phyloP scores from a whole-genome alignment of 805 yeast species.

The Wickerhamiella allomyrinae region DNA sequence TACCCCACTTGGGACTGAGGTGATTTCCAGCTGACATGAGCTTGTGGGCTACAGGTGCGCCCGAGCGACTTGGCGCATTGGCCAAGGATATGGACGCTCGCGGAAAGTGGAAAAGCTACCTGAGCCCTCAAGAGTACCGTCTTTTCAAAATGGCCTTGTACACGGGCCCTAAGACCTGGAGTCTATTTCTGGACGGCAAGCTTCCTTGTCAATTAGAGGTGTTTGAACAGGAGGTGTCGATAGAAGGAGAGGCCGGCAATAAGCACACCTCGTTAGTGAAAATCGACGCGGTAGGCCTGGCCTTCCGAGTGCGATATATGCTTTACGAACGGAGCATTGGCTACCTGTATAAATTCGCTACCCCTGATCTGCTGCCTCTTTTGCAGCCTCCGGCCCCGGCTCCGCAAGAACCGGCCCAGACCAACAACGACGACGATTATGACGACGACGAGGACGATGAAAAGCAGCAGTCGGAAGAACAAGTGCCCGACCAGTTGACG shows the following conservation, averaged over 20 bases:
- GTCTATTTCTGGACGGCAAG: slow-evolving; percentile 21
- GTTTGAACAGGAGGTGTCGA: slow-evolving; percentile 4
- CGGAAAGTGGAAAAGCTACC: slow-evolving; percentile 20
- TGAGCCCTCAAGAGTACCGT: slow-evolving; percentile 27
- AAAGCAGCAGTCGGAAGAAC: slow-evolving; percentile 8
- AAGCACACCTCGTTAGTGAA: slow-evolving; percentile 5
- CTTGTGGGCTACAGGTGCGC: slow-evolving; percentile 1
- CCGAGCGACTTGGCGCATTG: slow-evolving; percentile 10
- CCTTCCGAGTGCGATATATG: slow-evolving; percentile 30
- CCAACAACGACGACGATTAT: slow-evolving; percentile 29
- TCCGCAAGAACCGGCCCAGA: slow-evolving; percentile 10
- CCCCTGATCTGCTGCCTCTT: not conserved
- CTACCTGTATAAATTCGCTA: slow-evolving; percentile 3
- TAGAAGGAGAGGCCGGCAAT: slow-evolving; percentile 1
- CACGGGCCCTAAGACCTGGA: slow-evolving; percentile 23
- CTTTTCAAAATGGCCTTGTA: slow-evolving; percentile 23
- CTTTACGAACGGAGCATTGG: slow-evolving; percentile 22
- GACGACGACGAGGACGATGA: slow-evolving; percentile 24
- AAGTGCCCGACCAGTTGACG: slow-evolving; percentile 9
- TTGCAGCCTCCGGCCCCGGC: not conserved
- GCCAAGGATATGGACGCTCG: slow-evolving; percentile 11
- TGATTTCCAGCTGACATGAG: slow-evolving; percentile 2
- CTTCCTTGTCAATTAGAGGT: slow-evolving; percentile 18
- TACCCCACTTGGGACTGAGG: too few relatives aligned
- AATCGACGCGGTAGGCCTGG: slow-evolving; percentile 24